Evolutionary conservation across 768 basidiomycete genomes (phyloP).

Genomic region (Gyrodon lividus): DNA sequence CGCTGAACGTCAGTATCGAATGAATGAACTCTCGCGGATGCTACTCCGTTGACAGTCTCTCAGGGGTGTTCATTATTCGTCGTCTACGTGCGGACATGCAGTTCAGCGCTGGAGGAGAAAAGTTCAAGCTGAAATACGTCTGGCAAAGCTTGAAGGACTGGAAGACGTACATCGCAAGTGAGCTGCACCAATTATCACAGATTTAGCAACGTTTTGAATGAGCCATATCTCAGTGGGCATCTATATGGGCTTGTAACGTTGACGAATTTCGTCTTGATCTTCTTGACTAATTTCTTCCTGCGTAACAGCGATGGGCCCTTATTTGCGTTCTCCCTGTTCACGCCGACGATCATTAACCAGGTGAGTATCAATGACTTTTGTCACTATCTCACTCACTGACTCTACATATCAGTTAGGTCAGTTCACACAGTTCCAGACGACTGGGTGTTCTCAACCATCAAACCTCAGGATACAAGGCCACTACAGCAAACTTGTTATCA

Average conservation of each 20-base stretch:
- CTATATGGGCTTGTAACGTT: slow-evolving; percentile 64
- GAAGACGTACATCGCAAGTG: slow-evolving; percentile 75
- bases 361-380: slow-evolving; percentile 32
- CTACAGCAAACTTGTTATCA: slow-evolving; percentile 68
- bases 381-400: neutral
- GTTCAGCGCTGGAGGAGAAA: slow-evolving; percentile 60
- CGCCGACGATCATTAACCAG: slow-evolving; percentile 47
- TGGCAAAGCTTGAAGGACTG: slow-evolving; percentile 63
- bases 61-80: slow-evolving; percentile 62
- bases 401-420: slow-evolving; percentile 19
- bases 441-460: neutral
- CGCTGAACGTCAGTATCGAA: slow-evolving; percentile 49
- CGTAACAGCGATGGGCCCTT: slow-evolving; percentile 44
- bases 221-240: slow-evolving; percentile 51
- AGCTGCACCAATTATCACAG: slow-evolving; percentile 21
- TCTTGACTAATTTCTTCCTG: slow-evolving; percentile 5
- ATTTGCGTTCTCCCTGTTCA: slow-evolving; percentile 55
- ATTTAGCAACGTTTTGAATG: slow-evolving; percentile 1
- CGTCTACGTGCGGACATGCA: slow-evolving; percentile 65
- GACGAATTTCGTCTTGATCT: neutral
- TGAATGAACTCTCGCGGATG: neutral
- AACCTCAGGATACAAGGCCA: slow-evolving; percentile 54
- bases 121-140: slow-evolving; percentile 53
- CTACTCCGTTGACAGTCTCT: neutral
- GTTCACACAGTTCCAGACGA: neutral